Evolutionary conservation across 148 eudicot species (phyloP), one percentile per base, ranked within the genome.

Genomic region (Selenicereus undatus): DNA sequence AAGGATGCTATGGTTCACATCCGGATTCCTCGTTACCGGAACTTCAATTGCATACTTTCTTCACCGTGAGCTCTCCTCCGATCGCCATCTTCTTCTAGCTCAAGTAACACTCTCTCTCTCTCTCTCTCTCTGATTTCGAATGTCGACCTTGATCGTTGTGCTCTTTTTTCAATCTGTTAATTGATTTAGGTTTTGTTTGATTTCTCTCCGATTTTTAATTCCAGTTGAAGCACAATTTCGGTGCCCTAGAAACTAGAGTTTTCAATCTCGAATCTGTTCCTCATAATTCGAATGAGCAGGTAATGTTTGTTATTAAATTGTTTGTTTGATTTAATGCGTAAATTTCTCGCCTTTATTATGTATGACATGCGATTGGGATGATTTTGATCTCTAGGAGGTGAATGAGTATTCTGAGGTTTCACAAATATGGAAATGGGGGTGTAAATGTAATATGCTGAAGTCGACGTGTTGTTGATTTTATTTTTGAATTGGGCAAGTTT

Each of bases 141-240:
- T 22, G 26, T 72, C 71, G 26, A 36, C 58, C 42, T 73, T 39
- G 0, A 29, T 29, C 75, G 26, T 11, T 10, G 20, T 30, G 66
- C 5, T 65, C 65, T 71, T 26, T 20, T 50, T 13, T 79, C 51
- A 3, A 20, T 16, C 11, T 51, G 10, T 64, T 22, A n/a, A 35
- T 64, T 13, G 2, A 50, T 65, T 42, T 9, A 18, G 29, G 11
- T 50, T 75, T 68, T 13, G 42, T 69, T 24, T 27, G 13, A 13
- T 42, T 83, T 70, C 24, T 9, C 0, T 24, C 71, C 1, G 3
- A n/a, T 39, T 26, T 11, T 39, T 58, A 3, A 76, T 17, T 84
- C 69, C 56, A 84, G 86, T 82, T 84, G 9, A 75, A 84, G 75
- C 81, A 81, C 22, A 84, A 81, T 77, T 80, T 84, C n/a, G 86